Base-by-base conservation (phyloP, 2,329 filamentous ascomycete species). In the Cercospora janseana region DNA sequence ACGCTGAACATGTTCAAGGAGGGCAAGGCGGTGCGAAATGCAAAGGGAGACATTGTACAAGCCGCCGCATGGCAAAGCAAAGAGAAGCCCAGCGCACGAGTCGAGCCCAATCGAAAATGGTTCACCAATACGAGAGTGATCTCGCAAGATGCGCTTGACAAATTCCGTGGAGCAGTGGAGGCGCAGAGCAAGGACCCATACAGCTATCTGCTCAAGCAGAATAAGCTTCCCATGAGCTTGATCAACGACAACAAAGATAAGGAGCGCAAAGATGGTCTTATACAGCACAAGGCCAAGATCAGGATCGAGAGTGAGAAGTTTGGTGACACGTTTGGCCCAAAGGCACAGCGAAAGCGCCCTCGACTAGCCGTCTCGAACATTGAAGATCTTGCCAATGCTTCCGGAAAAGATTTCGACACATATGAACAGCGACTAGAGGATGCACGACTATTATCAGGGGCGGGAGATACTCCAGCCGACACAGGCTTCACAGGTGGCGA, bases 71-170 rank as follows among this genome's bases (percentile, higher is more conserved):
- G 83, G 72, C 91, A 97, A 74, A 90, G 86, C 53, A 79, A 83
- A 65, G 90, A 95, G 27, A 73, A 85, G 16, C 91, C 92, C 38
- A 82, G 79, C 52, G 93, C 92, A 60, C 82, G 91, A 59, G 87
- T 97, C 66, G 92, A 97, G 75, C 93, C 93, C 42, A 94, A 97
- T 73, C 81, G 93, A 65, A 94, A 94, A 74, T 98, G 93, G 93
- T 98, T 98, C 74, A 88, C 86, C 64, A 96, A 96, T 71, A 95
- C 92, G 26, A 79, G 93, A 64, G 83, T 86, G 35, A 95, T 96
- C 65, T 89, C 87, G 1, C 92, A 96, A 68, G 88, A 95, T 68
- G 88, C 89, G 3, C 78, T 97, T 56, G 81, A 81, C 35, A 83
- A 87, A 2, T 98, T 98, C 73, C 84, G 93, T 55, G 86, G 91